These are phyloP conservation scores for Diaporthe batatas DNA, from an alignment of 2,329 filamentous ascomycete species.

Conservation along the genomic window DNA sequence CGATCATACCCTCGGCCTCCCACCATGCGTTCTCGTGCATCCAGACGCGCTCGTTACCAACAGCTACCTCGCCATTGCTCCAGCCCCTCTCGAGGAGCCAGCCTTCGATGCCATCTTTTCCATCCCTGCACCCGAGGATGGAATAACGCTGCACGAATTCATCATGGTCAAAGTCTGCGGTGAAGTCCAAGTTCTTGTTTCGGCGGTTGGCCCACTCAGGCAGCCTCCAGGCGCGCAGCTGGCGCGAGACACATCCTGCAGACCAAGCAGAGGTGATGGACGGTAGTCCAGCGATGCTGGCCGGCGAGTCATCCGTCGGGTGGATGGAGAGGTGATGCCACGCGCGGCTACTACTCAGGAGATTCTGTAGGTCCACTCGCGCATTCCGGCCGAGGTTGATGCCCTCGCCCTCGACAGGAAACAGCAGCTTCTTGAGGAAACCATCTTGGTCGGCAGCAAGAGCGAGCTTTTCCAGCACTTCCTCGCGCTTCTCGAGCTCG, in stretches of 20 bases:
- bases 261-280: constrained; percentile 90
- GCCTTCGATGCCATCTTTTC: constrained; percentile 91
- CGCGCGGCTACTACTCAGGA: constrained; percentile 85
- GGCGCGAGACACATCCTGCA: constrained; percentile 90
- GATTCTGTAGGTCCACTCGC: constrained; percentile 80
- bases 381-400: constrained; percentile 83
- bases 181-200: constrained; percentile 93
- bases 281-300: constrained; percentile 77
- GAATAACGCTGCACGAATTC: constrained; percentile 90
- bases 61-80: constrained; percentile 96
- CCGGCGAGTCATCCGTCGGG: constrained; percentile 88
- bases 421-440: constrained; percentile 85
- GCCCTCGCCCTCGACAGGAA: constrained; percentile 82
- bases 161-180: constrained; percentile 93
- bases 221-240: constrained; percentile 92
- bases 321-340: constrained; percentile 97
- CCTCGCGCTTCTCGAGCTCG: constrained; percentile 84
- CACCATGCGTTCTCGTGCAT: constrained; percentile 96
- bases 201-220: constrained; percentile 97
- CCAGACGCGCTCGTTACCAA: constrained; percentile 94
- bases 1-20: constrained; percentile 97
- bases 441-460: constrained; percentile 85
- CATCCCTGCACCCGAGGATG: constrained; percentile 87
- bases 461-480: constrained; percentile 86
- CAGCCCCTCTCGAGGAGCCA: constrained; percentile 96